phyloP scores from a whole-genome alignment of 202 grass and related monocot genomes.

The Carex arenaria region DNA sequence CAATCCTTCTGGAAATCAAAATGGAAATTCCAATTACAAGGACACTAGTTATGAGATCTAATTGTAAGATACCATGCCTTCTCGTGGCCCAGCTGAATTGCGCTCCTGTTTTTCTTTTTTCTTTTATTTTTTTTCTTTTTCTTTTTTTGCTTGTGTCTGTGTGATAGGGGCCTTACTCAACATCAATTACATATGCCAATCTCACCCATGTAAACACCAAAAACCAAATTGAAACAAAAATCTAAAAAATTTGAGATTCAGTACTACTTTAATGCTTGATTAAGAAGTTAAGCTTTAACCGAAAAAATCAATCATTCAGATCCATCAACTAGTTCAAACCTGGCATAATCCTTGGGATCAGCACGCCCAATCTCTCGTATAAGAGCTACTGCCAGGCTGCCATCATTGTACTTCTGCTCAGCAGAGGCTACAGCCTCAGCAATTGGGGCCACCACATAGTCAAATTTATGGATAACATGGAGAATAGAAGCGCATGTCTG shows the following conservation, averaged over 20 bases:
- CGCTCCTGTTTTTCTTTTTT: neutral
- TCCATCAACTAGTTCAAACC: conserved; percentile 17
- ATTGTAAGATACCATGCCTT: neutral
- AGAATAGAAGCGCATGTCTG: conserved; percentile 74
- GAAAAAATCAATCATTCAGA: neutral
- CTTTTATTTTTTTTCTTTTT: neutral
- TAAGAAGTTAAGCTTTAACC: neutral
- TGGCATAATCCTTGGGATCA: conserved; percentile 74
- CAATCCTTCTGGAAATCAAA: neutral
- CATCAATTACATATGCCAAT: neutral
- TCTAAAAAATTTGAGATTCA: neutral
- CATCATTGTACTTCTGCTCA: conserved; percentile 74
- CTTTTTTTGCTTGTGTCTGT: neutral
- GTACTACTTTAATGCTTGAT: neutral
- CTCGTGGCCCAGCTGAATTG: neutral
- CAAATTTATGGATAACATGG: conserved; percentile 85
- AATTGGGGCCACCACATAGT: conserved; percentile 61
- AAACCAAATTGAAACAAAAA: neutral
- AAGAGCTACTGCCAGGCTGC: conserved; percentile 66
- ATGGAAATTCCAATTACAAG: neutral
- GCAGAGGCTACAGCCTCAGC: conserved; percentile 64
- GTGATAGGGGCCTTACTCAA: neutral
- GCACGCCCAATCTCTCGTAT: conserved; percentile 82
- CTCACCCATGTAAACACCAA: neutral
- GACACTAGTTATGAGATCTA: neutral